Base-by-base conservation (phyloP, 1,284 basidiomycete species). In the Fistulina hepatica region DNA sequence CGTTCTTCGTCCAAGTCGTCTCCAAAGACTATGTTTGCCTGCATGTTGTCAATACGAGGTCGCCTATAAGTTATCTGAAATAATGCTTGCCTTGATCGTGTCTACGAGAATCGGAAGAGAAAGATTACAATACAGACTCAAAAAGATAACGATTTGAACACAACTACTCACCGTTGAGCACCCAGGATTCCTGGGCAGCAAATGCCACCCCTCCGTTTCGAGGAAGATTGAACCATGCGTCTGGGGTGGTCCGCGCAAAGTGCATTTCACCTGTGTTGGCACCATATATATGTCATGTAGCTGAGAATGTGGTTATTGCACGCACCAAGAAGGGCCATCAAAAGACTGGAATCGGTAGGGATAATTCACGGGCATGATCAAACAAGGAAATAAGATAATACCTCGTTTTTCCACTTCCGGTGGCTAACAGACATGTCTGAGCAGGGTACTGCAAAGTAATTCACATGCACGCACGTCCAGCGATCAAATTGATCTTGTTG, bases 11-110 rank as follows among this genome's bases (percentile, higher is more conserved):
- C 70, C 46, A 71, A 86, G 0, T 78, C 73, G 4, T 81, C 61
- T 21, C 83, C 81, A 55, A 94, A 95, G 21, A 91, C 48, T 44
- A 95, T 91, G 50, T 94, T 95, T 37, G 88, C 78, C 51, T 69
- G 42, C 24, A 37, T 26, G 39, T 65, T 70, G 48, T 63, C 63
- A 9, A 71, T 71, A n/a, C n/a, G n/a, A n/a, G n/a, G n/a, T n/a
- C n/a, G n/a, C n/a, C n/a, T n/a, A n/a, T n/a, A n/a, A n/a, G n/a
- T n/a, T n/a, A n/a, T n/a, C n/a, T n/a, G n/a, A n/a, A n/a, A n/a
- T n/a, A n/a, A n/a, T n/a, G n/a, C n/a, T n/a, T n/a, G n/a, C n/a
- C 28, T 31, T 31, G 28, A 31, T 31, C 28, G 28, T 31, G 11
- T 31, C 28, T n/a, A n/a, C n/a, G n/a, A n/a, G n/a, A n/a, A n/a